Percentiles rank a stretch among this genome's conserved stretches.
These are phyloP conservation scores for Fraxinus paxiana DNA, from an alignment of 305 asterid genomes.

Conservation along the genomic window DNA sequence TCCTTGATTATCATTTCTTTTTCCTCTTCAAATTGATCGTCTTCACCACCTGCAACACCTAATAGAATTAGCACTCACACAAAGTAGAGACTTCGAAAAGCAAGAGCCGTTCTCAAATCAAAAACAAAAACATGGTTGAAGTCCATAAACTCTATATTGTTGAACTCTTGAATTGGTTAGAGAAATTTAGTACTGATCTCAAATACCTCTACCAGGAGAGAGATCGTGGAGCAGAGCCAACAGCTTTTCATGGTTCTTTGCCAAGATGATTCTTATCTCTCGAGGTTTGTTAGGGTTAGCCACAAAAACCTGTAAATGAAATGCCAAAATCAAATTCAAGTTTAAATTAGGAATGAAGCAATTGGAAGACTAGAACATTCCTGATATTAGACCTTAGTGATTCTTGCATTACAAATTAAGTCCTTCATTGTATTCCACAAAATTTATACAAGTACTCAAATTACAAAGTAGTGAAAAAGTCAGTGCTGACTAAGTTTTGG, in stretches of 20 bases:
- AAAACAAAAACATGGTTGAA: constrained; percentile 7
- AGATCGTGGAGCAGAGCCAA: background rate
- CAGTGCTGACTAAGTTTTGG: background rate
- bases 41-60: constrained; percentile 70
- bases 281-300: constrained; percentile 96
- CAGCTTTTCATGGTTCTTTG: background rate
- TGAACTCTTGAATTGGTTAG: background rate
- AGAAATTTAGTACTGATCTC: constrained; percentile 1
- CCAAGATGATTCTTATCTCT: constrained; percentile 54
- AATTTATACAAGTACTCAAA: background rate
- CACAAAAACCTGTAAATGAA: constrained; percentile 67
- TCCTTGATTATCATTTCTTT: constrained; percentile 86
- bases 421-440: background rate
- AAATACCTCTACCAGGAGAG: background rate
- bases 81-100: constrained; percentile 6
- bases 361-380: constrained; percentile 5
- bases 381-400: background rate
- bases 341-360: constrained; percentile 6
- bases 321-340: constrained; percentile 17
- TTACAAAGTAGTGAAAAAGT: background rate
- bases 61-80: constrained; percentile 14
- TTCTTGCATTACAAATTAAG: background rate
- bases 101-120: background rate
- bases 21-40: constrained; percentile 95
- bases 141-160: background rate